Percentiles rank a stretch among this genome's conserved stretches.
Evolutionary conservation across 2,329 filamentous ascomycete species (phyloP).

Genomic region (Apiospora rasikravindrae): DNA sequence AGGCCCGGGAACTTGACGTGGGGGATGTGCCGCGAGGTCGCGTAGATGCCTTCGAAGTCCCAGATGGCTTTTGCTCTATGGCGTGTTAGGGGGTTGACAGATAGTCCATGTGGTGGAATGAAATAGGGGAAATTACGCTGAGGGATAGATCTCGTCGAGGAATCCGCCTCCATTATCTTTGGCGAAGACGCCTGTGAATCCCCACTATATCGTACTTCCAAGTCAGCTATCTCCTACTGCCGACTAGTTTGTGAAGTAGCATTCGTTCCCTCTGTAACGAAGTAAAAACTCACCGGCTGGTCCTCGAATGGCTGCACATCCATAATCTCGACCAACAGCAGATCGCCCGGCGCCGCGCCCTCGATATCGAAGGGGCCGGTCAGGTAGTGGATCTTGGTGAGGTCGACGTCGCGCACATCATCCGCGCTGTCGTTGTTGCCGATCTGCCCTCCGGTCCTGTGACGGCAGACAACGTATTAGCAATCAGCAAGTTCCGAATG

Average conservation of each 20-base stretch:
- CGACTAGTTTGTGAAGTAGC: not conserved
- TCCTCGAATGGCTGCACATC: conserved; percentile 89
- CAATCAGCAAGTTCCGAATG: not conserved
- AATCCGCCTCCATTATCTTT: conserved; percentile 87
- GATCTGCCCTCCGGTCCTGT: conserved; percentile 78
- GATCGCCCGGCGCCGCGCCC: conserved; percentile 81
- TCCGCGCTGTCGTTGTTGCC: conserved; percentile 89
- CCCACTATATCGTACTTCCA: conserved; percentile 59
- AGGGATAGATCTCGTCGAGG: conserved; percentile 83
- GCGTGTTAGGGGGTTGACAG: not conserved
- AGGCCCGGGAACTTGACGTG: conserved; percentile 87
- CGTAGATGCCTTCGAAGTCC: conserved; percentile 64
- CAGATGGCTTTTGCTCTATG: conserved; percentile 60
- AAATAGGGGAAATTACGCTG: conserved; percentile 59
- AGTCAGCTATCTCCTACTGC: not conserved
- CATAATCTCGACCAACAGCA: conserved; percentile 87
- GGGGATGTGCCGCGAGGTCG: conserved; percentile 84
- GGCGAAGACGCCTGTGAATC: conserved; percentile 84
- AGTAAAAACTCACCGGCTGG: conserved; percentile 53
- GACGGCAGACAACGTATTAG: conserved; percentile 16
- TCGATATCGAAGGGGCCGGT: conserved; percentile 89
- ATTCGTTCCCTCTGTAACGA: no score
- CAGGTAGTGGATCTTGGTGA: conserved; percentile 86
- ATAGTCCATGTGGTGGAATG: not conserved
- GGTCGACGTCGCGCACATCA: conserved; percentile 82